Conservation (phyloP, 225 moss, liverwort and hornwort species). For the Physcomitrellopsis africana region DNA sequence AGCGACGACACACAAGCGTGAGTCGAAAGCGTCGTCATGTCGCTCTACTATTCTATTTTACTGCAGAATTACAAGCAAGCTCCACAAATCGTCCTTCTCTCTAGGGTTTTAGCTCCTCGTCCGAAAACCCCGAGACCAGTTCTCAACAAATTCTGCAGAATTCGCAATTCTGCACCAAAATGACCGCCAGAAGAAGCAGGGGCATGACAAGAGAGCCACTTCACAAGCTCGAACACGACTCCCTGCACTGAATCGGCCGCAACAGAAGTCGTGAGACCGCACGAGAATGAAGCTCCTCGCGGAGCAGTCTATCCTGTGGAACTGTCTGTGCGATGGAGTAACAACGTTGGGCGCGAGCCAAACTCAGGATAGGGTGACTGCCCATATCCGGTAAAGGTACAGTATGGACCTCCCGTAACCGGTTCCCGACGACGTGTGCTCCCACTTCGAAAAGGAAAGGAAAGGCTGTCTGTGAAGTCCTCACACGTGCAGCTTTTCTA, state of each 20-base stretch:
- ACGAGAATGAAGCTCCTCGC: slow-evolving; percentile 12
- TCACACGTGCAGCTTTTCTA: too few relatives aligned
- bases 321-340: slow-evolving; percentile 28
- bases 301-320: slow-evolving; percentile 32
- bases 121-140: background rate
- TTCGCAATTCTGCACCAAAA: slow-evolving; percentile 36
- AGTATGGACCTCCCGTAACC: too few relatives aligned
- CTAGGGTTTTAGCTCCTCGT: slow-evolving; percentile 57
- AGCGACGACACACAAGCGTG: slow-evolving; percentile 54
- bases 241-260: slow-evolving; percentile 28
- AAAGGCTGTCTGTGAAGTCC: too few relatives aligned
- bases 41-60: background rate
- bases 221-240: slow-evolving; percentile 20
- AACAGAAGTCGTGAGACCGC: slow-evolving; percentile 33
- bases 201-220: background rate
- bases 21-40: slow-evolving; percentile 53
- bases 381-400: background rate
- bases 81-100: background rate
- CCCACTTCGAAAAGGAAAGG: too few relatives aligned
- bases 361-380: slow-evolving; percentile 46
- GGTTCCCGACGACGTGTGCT: too few relatives aligned
- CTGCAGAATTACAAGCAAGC: background rate
- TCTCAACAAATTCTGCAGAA: background rate
- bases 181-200: background rate
- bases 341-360: slow-evolving; percentile 8